Evolutionary conservation across 2,329 filamentous ascomycete genomes (phyloP).

Genomic region (Paraphaeosphaeria minitans): DNA sequence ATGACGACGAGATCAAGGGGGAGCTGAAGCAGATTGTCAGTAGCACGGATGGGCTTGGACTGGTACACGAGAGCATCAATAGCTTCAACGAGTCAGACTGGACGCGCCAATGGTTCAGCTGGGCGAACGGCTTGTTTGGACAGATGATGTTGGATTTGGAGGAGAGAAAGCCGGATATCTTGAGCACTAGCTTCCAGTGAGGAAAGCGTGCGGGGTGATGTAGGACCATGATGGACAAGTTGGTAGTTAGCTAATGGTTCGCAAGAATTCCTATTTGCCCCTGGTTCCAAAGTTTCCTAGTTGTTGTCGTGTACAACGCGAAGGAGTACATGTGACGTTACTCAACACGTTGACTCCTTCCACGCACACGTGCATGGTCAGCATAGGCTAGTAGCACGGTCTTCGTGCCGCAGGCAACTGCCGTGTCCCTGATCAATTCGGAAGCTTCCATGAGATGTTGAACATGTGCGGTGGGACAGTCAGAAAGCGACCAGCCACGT

Average conservation of each 20-base stretch:
- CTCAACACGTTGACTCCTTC: slow-evolving; percentile 1
- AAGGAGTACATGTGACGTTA: slow-evolving; percentile 8
- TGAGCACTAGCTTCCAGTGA: slow-evolving; percentile 52
- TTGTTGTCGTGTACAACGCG: not conserved
- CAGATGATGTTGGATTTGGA: slow-evolving; percentile 56
- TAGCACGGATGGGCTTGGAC: slow-evolving; percentile 54
- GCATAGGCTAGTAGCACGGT: slow-evolving; percentile 12
- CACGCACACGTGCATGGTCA: slow-evolving; percentile 12
- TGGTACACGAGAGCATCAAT: slow-evolving; percentile 60
- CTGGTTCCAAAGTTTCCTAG: no score
- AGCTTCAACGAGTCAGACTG: slow-evolving; percentile 53
- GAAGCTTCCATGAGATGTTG: not conserved
- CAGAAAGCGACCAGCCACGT: no score
- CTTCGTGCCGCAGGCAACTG: slow-evolving; percentile 1
- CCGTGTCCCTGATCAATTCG: not conserved
- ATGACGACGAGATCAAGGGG: slow-evolving; percentile 54
- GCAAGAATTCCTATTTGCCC: not conserved
- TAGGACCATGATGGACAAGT: not conserved
- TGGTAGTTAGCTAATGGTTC: slow-evolving; percentile 2
- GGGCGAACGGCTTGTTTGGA: slow-evolving; percentile 59
- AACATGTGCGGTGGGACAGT: no score
- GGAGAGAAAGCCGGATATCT: slow-evolving; percentile 50
- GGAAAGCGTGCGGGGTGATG: slow-evolving; percentile 9
- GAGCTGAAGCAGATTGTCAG: slow-evolving; percentile 53
- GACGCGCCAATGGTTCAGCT: slow-evolving; percentile 58